Conservation (phyloP, 306 rosid genomes). For the Trifolium subterraneum region DNA sequence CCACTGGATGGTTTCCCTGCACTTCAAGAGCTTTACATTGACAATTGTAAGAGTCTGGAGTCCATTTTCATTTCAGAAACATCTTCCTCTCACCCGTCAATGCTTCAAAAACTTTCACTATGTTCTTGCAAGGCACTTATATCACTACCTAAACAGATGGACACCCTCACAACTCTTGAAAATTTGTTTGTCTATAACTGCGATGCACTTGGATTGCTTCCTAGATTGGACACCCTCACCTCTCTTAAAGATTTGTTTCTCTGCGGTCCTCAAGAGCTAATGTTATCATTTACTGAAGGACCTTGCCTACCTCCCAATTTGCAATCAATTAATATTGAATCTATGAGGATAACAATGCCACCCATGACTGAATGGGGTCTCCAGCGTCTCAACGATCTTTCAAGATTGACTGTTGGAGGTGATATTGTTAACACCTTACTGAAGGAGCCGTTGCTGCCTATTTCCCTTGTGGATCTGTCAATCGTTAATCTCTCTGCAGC, state of each 20-base stretch:
- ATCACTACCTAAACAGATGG: no score
- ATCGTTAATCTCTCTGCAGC: not conserved
- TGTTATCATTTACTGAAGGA: not conserved
- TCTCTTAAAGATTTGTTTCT: not conserved
- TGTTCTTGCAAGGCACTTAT: no score
- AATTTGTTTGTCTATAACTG: not conserved
- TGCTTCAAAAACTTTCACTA: not conserved
- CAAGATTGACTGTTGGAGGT: not conserved
- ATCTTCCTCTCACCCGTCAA: not conserved
- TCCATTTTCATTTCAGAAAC: slow-evolving; percentile 8
- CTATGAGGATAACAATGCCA: not conserved
- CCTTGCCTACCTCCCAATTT: slow-evolving; percentile 19
- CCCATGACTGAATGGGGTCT: not conserved
- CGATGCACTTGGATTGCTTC: no score
- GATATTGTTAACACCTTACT: not conserved
- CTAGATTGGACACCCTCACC: not conserved
- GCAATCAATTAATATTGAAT: accelerated
- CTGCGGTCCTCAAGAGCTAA: not conserved
- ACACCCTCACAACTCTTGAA: not conserved
- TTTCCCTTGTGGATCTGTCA: not conserved
- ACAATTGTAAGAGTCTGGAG: not conserved
- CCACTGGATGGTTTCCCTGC: not conserved
- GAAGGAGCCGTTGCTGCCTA: not conserved
- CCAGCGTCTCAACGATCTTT: not conserved
- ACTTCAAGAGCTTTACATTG: not conserved